Evolutionary conservation across 257 asterid species (phyloP).

Genomic region (Hygrophila difformis): DNA sequence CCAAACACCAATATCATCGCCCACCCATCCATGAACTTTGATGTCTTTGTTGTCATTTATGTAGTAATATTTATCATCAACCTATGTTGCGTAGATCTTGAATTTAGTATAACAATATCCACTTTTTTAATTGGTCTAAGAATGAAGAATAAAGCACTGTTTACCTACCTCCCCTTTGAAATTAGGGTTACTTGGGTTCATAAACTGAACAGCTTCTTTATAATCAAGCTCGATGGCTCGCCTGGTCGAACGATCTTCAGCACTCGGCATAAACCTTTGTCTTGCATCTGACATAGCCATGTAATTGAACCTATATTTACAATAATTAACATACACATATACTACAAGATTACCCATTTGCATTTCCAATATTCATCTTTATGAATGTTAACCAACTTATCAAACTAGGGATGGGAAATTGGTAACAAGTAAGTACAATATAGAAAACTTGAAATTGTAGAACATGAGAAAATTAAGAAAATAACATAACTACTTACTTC

Average conservation of each 20-base stretch:
- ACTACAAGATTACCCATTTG: too few species aligned
- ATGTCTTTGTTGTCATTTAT: conserved; percentile 43
- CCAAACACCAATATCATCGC: conserved; percentile 51
- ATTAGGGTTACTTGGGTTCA: conserved; percentile 22
- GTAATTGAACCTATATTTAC: conserved; percentile 31
- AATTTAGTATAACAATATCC: too few species aligned
- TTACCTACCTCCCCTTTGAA: conserved; percentile 41
- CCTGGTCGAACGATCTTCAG: conserved; percentile 28
- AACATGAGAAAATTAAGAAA: too few species aligned
- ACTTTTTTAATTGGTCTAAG: too few species aligned
- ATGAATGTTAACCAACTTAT: too few species aligned
- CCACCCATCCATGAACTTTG: conserved; percentile 52
- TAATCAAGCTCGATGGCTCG: conserved; percentile 33
- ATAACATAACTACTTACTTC: too few species aligned
- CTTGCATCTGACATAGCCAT: conserved; percentile 56
- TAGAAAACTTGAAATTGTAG: too few species aligned
- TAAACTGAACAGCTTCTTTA: conserved; percentile 44
- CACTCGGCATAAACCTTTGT: conserved; percentile 47
- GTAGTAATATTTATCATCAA: conserved; percentile 59
- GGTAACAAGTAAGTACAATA: too few species aligned
- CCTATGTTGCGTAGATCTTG: conserved; percentile 37
- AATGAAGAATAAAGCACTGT: neutral
- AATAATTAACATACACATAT: too few species aligned
- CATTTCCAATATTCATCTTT: too few species aligned
- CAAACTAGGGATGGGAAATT: too few species aligned